Percentiles rank a stretch among this genome's conserved stretches.
Conservation (phyloP, 208 protist species). For the Trichomonas gallinae region DNA sequence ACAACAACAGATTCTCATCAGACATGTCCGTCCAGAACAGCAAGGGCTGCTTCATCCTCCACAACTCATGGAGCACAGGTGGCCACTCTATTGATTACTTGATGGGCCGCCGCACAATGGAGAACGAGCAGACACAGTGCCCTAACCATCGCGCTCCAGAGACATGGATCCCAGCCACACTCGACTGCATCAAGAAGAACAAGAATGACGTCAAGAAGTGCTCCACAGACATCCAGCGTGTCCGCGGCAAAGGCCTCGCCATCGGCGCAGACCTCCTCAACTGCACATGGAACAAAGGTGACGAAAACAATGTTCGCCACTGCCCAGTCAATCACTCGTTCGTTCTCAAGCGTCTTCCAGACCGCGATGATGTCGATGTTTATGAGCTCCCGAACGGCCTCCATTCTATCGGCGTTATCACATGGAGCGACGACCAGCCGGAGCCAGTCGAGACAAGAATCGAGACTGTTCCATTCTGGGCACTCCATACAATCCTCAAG, state of each 20-base stretch:
- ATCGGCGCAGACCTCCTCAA: background rate
- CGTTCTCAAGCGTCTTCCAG: background rate
- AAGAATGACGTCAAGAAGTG: background rate
- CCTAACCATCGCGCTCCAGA: background rate
- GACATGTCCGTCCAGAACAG: too few relatives aligned
- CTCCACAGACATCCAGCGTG: background rate
- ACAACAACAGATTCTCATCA: background rate
- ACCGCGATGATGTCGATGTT: too few relatives aligned
- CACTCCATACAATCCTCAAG: background rate
- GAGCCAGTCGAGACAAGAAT: background rate
- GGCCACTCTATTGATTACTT: slow-evolving; percentile 1
- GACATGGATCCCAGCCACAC: background rate
- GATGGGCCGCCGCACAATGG: background rate
- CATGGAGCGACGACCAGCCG: background rate
- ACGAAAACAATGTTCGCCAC: background rate
- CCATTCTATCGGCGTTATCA: background rate
- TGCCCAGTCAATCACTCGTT: background rate
- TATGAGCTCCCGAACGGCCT: background rate
- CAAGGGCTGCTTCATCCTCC: background rate
- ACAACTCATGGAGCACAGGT: background rate
- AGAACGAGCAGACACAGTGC: background rate
- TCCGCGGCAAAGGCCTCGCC: background rate
- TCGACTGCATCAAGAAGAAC: background rate
- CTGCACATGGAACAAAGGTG: background rate
- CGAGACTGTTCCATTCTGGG: background rate